These are phyloP conservation scores for Exophiala sideris DNA, from an alignment of 2,329 filamentous ascomycete species.

Conservation along the genomic window DNA sequence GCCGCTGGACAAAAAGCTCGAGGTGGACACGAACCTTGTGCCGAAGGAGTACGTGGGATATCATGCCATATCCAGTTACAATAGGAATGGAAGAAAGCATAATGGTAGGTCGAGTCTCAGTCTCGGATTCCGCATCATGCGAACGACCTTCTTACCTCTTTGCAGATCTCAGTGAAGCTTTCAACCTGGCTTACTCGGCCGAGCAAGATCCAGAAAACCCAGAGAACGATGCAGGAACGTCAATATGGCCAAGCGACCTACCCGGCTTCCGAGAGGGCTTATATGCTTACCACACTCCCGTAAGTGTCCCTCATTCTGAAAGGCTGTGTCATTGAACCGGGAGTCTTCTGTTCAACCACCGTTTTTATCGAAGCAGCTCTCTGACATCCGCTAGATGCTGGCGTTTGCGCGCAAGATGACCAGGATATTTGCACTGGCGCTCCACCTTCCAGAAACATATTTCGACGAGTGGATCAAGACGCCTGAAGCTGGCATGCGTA, in stretches of 20 bases:
- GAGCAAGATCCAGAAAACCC: conserved; percentile 7
- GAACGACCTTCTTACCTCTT: not conserved
- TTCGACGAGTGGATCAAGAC: conserved; percentile 38
- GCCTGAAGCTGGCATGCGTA: conserved; percentile 36
- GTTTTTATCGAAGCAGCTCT: too few relatives aligned
- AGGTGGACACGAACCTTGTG: conserved; percentile 40
- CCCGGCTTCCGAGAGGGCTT: conserved; percentile 13
- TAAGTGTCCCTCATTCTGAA: too few relatives aligned
- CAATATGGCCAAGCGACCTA: conserved; percentile 26
- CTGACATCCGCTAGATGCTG: conserved; percentile 1
- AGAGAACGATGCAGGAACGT: conserved; percentile 1
- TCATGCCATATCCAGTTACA: conserved; percentile 15
- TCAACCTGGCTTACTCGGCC: conserved; percentile 16
- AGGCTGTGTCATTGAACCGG: too few relatives aligned
- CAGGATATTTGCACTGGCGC: conserved; percentile 41
- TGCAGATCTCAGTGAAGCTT: conserved; percentile 18
- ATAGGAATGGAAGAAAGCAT: conserved; percentile 15
- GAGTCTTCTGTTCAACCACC: too few relatives aligned
- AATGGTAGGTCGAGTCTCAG: conserved; percentile 4
- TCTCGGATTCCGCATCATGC: not conserved
- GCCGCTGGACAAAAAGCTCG: conserved; percentile 45
- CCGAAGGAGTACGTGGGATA: conserved; percentile 18
- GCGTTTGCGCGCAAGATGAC: conserved; percentile 34
- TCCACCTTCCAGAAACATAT: conserved; percentile 40
- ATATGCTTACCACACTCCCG: conserved; percentile 15